Evolutionary conservation across 306 rosid species (phyloP).

Genomic region (Corylus americana): DNA sequence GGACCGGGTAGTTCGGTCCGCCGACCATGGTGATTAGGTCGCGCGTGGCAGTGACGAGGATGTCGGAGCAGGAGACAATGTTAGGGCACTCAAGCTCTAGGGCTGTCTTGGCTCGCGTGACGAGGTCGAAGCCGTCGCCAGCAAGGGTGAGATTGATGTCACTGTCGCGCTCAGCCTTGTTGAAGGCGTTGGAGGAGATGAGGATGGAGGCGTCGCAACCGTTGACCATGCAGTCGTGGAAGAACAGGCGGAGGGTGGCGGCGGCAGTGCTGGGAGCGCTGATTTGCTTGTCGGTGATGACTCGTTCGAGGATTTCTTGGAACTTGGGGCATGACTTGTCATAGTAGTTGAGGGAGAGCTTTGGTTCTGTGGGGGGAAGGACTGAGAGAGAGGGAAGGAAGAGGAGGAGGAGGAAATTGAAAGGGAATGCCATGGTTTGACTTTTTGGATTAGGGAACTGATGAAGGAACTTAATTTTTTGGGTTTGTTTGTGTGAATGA

Average conservation of each 20-base stretch:
- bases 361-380: slow-evolving; percentile 27
- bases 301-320: slow-evolving; percentile 20
- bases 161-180: slow-evolving; percentile 52
- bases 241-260: slow-evolving; percentile 56
- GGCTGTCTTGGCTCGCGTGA: slow-evolving; percentile 28
- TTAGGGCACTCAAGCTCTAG: slow-evolving; percentile 48
- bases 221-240: slow-evolving; percentile 45
- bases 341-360: slow-evolving; percentile 41
- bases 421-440: slow-evolving; percentile 32
- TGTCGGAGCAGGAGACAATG: slow-evolving; percentile 46
- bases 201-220: slow-evolving; percentile 60
- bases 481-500: not conserved
- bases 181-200: slow-evolving; percentile 44
- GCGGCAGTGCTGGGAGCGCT: slow-evolving; percentile 31
- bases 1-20: slow-evolving; percentile 37
- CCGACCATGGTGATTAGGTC: slow-evolving; percentile 31
- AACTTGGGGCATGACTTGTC: slow-evolving; percentile 49
- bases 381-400: slow-evolving; percentile 10
- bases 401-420: slow-evolving; percentile 1
- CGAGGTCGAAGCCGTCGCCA: slow-evolving; percentile 46
- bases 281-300: slow-evolving; percentile 38
- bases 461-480: not conserved
- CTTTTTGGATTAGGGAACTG: not conserved
- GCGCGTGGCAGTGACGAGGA: slow-evolving; percentile 28
- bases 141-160: slow-evolving; percentile 61